Base-by-base conservation (phyloP, 2,329 filamentous ascomycete genomes). In the Sporothrix curviconia region DNA sequence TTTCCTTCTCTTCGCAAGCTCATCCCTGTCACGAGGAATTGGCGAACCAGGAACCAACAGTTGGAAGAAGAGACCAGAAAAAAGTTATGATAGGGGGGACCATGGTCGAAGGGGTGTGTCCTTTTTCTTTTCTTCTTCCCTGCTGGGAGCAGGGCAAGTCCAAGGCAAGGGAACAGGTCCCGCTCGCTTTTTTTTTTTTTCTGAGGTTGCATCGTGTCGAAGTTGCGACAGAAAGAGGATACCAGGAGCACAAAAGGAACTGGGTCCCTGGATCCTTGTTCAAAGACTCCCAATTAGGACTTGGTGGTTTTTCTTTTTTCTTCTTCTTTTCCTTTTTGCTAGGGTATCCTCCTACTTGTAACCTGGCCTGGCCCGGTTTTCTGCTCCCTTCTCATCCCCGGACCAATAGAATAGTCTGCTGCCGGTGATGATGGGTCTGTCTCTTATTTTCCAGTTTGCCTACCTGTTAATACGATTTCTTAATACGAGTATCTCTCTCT, bases 161-260 rank as follows among this genome's bases (percentile, higher is more conserved):
- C n/a, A n/a, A n/a, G n/a, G n/a, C n/a, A n/a, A n/a, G n/a, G n/a
- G n/a, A n/a, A n/a, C n/a, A n/a, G n/a, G n/a, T n/a, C n/a, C n/a
- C n/a, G n/a, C 3, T 50, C 17, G n/a, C 22, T 24, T 40, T 44
- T 34, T 43, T 19, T 17, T 28, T 25, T 9, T 19, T 34, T 47
- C 43, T 55, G 30, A 34, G 50, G 57, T 59, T 55, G 57, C 57
- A 55, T 55, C 51, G 51, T 15, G 52, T 44, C 24, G 39, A 44
- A 34, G 11, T 17, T 15, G 17, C 25, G 17, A 8, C 1, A 17
- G 30, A 46, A 49, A 46, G 32, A 4, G 19, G n/a, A 17, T 7
- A 46, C 14, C 30, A 30, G n/a, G 22, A 19, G 22, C 15, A 42
- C 32, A 52, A n/a, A 7, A n/a, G 22, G 39, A 17, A 34, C 42